phyloP scores from a whole-genome alignment of 106 monocot genomes.

The Dioscorea zingiberensis region DNA sequence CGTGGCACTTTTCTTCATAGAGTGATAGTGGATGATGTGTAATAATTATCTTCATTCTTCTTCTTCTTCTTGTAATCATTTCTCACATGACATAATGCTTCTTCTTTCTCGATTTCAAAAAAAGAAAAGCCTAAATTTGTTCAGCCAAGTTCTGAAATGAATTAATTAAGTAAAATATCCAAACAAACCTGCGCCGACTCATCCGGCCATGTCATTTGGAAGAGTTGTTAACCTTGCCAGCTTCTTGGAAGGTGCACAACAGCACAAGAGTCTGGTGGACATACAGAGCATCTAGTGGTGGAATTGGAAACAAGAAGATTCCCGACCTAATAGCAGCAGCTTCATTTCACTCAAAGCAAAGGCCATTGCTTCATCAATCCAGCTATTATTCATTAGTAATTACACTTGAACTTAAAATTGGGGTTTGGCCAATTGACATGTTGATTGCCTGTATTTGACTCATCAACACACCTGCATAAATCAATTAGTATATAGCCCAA shows the following conservation, averaged over 20 bases:
- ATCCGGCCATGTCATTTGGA: too few species aligned
- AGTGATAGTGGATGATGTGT: background rate
- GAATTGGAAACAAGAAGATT: too few species aligned
- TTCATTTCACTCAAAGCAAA: constrained; percentile 1
- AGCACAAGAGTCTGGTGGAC: too few species aligned
- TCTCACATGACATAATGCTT: background rate
- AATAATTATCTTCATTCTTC: background rate
- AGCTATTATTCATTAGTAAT: background rate
- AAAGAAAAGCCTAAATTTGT: too few species aligned
- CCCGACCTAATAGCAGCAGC: background rate
- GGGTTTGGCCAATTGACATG: background rate
- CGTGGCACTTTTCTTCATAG: background rate
- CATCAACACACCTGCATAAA: background rate
- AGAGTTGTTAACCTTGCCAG: too few species aligned
- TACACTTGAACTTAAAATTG: background rate
- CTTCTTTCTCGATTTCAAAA: background rate
- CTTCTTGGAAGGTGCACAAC: too few species aligned
- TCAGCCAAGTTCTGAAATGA: too few species aligned
- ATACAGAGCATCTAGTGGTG: too few species aligned
- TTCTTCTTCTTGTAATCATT: background rate
- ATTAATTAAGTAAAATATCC: too few species aligned
- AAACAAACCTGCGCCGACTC: too few species aligned
- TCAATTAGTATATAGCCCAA: background rate
- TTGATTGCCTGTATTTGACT: background rate
- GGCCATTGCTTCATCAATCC: constrained; percentile 1